These are phyloP conservation scores for Claviceps quebecensis DNA, from an alignment of 2,329 filamentous ascomycete species.

Conservation along the genomic window DNA sequence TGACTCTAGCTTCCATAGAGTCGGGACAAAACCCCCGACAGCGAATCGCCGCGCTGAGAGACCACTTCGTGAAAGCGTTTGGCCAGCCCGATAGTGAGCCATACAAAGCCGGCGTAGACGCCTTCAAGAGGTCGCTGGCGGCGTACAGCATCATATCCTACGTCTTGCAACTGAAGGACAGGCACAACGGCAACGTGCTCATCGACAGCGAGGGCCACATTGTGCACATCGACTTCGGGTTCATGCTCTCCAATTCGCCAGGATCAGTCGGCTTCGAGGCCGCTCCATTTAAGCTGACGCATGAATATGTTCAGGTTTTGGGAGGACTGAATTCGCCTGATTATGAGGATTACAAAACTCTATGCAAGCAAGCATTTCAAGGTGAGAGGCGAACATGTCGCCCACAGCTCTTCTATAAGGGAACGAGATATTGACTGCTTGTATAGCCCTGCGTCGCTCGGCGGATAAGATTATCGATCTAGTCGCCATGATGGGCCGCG, in stretches of 20 bases:
- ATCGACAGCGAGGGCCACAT: slow-evolving; percentile 79
- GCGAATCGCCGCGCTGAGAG: slow-evolving; percentile 65
- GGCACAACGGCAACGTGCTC: slow-evolving; percentile 76
- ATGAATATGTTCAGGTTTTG: slow-evolving; percentile 74
- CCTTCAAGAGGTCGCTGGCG: slow-evolving; percentile 68
- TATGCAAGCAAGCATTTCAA: slow-evolving; percentile 77
- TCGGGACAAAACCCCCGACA: slow-evolving; percentile 58
- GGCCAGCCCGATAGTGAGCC: slow-evolving; percentile 54
- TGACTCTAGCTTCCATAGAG: slow-evolving; percentile 63
- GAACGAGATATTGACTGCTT: no score
- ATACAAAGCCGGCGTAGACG: slow-evolving; percentile 58
- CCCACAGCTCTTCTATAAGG: no score
- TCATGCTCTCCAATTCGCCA: slow-evolving; percentile 79
- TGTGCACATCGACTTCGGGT: slow-evolving; percentile 80
- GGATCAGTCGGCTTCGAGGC: slow-evolving; percentile 77
- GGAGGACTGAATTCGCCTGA: slow-evolving; percentile 57
- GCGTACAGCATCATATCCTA: slow-evolving; percentile 80
- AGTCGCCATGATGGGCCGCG: slow-evolving; percentile 70
- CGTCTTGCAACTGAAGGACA: slow-evolving; percentile 69
- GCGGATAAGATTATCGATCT: slow-evolving; percentile 72
- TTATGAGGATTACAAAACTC: slow-evolving; percentile 60
- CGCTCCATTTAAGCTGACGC: slow-evolving; percentile 73
- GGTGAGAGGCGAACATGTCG: slow-evolving; percentile 28
- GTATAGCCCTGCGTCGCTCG: slow-evolving; percentile 54
- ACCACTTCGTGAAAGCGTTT: slow-evolving; percentile 73